Base-by-base conservation (phyloP, 192 early-diverging fungal genomes). In the Backusella psychrophila region DNA sequence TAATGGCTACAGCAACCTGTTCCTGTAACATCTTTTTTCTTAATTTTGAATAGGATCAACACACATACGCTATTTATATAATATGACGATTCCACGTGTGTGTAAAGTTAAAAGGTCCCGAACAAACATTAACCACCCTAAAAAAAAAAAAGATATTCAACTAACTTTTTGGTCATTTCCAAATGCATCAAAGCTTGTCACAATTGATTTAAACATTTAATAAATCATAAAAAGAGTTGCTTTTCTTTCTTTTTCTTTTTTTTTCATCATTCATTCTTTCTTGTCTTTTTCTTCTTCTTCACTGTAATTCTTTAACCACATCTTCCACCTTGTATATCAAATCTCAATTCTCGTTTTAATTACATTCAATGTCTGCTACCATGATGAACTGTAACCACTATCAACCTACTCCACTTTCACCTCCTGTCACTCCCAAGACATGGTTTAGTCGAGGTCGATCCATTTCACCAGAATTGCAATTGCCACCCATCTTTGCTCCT, bases 371-470 rank as follows among this genome's bases (percentile, higher is more conserved):
- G 56, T 26, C 56, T 63, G 9, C 56, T 63, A 63, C 21, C 21
- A 59, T 59, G 21, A 63, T 29, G 11, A 63, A 23, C 12, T 29
- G 23, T 29, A 63, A 63, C 56, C 23, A 63, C 11, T 49, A 49
- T 49, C 46, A 49, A 49, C 29, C 44, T 14, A 41, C 35, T n/a
- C 72, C 56, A 41, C 35, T 26, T 11, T 74, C 72, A 38, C 72
- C 72, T 41, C 72, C 72, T 36, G 53, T 65, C n/a, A 74, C 72
- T 42, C 72, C 72, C 63, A 74, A 74, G 56, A 26, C 19, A 26
- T 59, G 19, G 21, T 72, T 72, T 6, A 36, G 52, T 36, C 41
- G 31, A 52, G 35, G 56, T 15, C 68, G 68, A 38, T 35, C 66
- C 31, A 69, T 63, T 11, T 63, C 56, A 29, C 56, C 56, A 3